These are phyloP conservation scores for Claviceps cyperi DNA, from an alignment of 2,329 filamentous ascomycete genomes.

Conservation along the genomic window DNA sequence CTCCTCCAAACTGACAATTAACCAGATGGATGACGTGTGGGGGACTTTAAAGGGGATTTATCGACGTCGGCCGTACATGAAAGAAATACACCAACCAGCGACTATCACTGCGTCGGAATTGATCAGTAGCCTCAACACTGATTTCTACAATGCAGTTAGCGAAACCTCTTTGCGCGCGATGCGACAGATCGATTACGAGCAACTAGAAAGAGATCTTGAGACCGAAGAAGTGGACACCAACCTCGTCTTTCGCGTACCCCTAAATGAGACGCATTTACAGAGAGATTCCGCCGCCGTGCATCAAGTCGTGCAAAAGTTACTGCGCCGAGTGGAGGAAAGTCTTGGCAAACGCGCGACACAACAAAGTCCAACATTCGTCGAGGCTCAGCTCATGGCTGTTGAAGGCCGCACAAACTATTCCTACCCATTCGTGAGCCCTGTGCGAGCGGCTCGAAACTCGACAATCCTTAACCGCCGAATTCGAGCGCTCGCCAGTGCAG, in stretches of 20 bases:
- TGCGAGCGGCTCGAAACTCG: constrained; percentile 13
- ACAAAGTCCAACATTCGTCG: constrained; percentile 15
- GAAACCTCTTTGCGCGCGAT: constrained; percentile 10
- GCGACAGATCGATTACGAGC: constrained; percentile 15
- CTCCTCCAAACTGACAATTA: constrained; percentile 9
- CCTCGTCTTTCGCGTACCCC: constrained; percentile 11
- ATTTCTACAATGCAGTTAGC: constrained; percentile 16
- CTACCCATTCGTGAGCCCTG: constrained; percentile 15
- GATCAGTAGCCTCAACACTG: constrained; percentile 13
- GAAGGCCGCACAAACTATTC: constrained; percentile 11
- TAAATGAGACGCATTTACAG: constrained; percentile 14
- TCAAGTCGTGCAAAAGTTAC: constrained; percentile 16
- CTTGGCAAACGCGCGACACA: constrained; percentile 9
- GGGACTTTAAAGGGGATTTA: constrained; percentile 16
- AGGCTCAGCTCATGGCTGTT: constrained; percentile 13
- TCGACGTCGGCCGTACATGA: constrained; percentile 20
- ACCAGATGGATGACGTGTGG: constrained; percentile 21
- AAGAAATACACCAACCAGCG: constrained; percentile 19
- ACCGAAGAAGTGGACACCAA: constrained; percentile 14
- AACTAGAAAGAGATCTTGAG: constrained; percentile 16
- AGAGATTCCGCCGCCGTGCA: constrained; percentile 14
- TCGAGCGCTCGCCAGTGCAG: constrained; percentile 14
- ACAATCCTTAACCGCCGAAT: constrained; percentile 16
- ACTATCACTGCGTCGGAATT: constrained; percentile 14
- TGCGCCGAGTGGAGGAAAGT: constrained; percentile 13